Base-by-base conservation (phyloP, 345 rosid genomes). In the Brassica cretica region DNA sequence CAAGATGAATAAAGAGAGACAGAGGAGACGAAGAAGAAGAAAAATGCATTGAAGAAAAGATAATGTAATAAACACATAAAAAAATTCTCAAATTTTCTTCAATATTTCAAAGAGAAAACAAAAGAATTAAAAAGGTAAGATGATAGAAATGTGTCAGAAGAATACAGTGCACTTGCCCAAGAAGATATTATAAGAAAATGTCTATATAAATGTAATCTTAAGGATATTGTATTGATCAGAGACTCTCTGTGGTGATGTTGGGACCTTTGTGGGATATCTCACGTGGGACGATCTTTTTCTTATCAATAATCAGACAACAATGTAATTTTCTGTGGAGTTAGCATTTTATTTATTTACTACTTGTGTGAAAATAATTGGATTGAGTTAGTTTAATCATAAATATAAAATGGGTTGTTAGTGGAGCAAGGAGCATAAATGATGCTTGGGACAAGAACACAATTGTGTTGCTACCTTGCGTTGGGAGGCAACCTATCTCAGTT, bases 401-500 rank as follows among this genome's bases (percentile, higher is more conserved):
- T 73, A 68, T 21, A 68, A 74, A 5, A 30, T 6, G 30, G 25
- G 63, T 56, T 59, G 81, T 82, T 82, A 79, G 83, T 56, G 88
- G 77, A 79, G 82, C 87, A 88, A 84, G 63, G 77, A 81, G 83
- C 88, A 86, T 84, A 84, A 78, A 86, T 89, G 96, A 89, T 73
- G 76, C 88, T 86, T 66, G 78, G 73, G 84, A 86, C 93, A 89
- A 79, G 86, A 89, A 86, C 98, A 88, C 85, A 72, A 71, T 66
- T 70, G 58, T 76, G 44, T 84, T 71, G 88, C 86, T 89, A 84
- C 88, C 90, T 84, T 85, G 88, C 86, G 86, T 76, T 76, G 77
- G 95, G 93, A 87, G 88, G 90, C 95, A 90, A 82, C 91, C 84
- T 76, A 82, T 86, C 88, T 64, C 79, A 78, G 14, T 62, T 66